Base-by-base conservation (phyloP, 2,329 filamentous ascomycete genomes). In the Aspergillus ibericus region DNA sequence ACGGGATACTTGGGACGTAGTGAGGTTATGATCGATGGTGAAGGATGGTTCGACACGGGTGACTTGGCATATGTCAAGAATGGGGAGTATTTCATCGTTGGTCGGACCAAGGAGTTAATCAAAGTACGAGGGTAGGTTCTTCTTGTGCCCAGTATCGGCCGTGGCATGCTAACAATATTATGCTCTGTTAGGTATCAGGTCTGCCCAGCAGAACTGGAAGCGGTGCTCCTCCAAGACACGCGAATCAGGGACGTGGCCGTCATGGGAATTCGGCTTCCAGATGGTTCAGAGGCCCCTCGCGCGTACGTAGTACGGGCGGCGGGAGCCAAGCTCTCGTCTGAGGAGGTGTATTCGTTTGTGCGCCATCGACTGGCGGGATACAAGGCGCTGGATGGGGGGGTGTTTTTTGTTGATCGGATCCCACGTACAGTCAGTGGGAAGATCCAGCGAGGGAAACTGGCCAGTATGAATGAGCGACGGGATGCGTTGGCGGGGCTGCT, bases 401-500 rank as follows among this genome's bases (percentile, higher is more conserved):
- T 80, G 9, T 63, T 71, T n/a, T 80, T 80, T 54, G 71, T 80
- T 5, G 70, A 77, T 12, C 58, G 68, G 12, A 75, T 81, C 18
- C 78, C 78, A 10, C 74, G 75, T 42, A 75, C 74, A 4, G 67
- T 75, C 0, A 77, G 75, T 53, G 78, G 78, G 5, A 80, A 80
- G 68, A 77, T 80, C 27, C 65, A 73, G 48, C 60, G 71, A 5
- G 65, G 61, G 47, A 68, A 66, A 38, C 57, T 70, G 25, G 50
- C 61, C 2, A 58, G 63, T 46, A 64, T 68, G 64, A 66, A 66
- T 46, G 32, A 59, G 12, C 61, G 66, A 44, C 53, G 66, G 22
- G 63, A 66, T 6, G 50, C 61, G 29, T 34, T 67, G 25, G 56
- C 62, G 0, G 48, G 36, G 12, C 10, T 56, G 13, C 46, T 56